Evolutionary conservation across 2,329 filamentous ascomycete species (phyloP).

Genomic region (Xylogone sp.): DNA sequence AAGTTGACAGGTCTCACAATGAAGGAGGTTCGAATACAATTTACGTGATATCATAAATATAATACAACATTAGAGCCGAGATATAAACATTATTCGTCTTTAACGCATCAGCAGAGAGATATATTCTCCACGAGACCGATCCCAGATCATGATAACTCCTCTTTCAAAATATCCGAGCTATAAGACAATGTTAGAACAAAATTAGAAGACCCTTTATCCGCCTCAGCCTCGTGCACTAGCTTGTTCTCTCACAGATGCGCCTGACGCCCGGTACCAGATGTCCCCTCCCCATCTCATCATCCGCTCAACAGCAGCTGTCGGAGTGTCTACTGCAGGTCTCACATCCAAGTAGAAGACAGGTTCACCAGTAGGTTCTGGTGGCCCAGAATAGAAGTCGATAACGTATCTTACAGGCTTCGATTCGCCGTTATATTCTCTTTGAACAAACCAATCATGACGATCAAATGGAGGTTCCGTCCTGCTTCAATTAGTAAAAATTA

Average conservation of each 20-base stretch:
- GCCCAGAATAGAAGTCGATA: slow-evolving; percentile 92
- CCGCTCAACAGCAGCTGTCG: slow-evolving; percentile 75
- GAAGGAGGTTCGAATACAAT: background rate
- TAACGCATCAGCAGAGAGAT: background rate
- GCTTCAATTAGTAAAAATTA: slow-evolving; percentile 7
- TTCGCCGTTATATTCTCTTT: slow-evolving; percentile 64
- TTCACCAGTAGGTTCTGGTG: slow-evolving; percentile 70
- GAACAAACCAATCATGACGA: slow-evolving; percentile 94
- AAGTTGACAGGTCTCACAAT: background rate
- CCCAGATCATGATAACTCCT: background rate
- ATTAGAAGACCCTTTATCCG: background rate
- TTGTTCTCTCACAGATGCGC: slow-evolving; percentile 23
- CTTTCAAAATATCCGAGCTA: background rate
- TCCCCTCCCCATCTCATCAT: slow-evolving; percentile 87
- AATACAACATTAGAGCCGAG: background rate
- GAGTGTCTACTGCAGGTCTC: slow-evolving; percentile 79
- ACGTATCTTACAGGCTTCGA: slow-evolving; percentile 83
- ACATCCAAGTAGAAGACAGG: slow-evolving; percentile 97
- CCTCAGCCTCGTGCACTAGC: slow-evolving; percentile 4
- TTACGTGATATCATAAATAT: background rate
- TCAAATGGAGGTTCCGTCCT: slow-evolving; percentile 88
- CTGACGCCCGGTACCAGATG: slow-evolving; percentile 66
- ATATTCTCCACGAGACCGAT: background rate
- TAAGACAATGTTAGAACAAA: background rate
- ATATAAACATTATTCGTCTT: background rate